phyloP scores from a whole-genome alignment of 2,329 filamentous ascomycete species.

The Penicillium sp. region DNA sequence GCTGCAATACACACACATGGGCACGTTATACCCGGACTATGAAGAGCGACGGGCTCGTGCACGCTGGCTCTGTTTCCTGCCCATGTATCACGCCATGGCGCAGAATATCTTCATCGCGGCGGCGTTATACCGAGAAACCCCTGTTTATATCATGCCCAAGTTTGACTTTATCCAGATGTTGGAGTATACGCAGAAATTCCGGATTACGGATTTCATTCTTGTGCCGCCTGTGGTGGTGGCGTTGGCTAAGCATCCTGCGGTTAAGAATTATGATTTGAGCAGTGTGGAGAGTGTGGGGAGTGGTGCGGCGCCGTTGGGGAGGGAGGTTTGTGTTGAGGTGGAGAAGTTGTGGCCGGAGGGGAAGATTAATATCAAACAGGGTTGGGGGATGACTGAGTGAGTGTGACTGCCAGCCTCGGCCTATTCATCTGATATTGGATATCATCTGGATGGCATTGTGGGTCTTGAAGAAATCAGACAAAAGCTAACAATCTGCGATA shows the following conservation, averaged over 20 bases:
- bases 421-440: background rate
- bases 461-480: background rate
- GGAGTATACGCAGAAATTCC: conserved; percentile 68
- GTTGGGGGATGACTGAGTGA: conserved; percentile 86
- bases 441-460: background rate
- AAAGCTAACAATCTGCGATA: conserved; percentile 1
- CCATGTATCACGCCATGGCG: conserved; percentile 76
- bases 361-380: conserved; percentile 66
- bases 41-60: conserved; percentile 50
- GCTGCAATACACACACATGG: conserved; percentile 61
- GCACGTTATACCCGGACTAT: conserved; percentile 56
- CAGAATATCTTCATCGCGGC: conserved; percentile 74
- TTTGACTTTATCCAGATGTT: conserved; percentile 80
- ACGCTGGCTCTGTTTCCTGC: conserved; percentile 70
- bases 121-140: conserved; percentile 57
- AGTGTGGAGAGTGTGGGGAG: conserved; percentile 65
- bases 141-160: conserved; percentile 77
- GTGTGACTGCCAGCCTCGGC: conserved; percentile 42
- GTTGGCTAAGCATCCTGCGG: conserved; percentile 73
- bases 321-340: conserved; percentile 62
- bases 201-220: conserved; percentile 68
- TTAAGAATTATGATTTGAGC: conserved; percentile 70
- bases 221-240: conserved; percentile 79
- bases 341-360: conserved; percentile 61
- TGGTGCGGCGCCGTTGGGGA: conserved; percentile 71